These are phyloP conservation scores for Aureobasidium sp. DNA, from an alignment of 2,329 filamentous ascomycete genomes.

Conservation along the genomic window DNA sequence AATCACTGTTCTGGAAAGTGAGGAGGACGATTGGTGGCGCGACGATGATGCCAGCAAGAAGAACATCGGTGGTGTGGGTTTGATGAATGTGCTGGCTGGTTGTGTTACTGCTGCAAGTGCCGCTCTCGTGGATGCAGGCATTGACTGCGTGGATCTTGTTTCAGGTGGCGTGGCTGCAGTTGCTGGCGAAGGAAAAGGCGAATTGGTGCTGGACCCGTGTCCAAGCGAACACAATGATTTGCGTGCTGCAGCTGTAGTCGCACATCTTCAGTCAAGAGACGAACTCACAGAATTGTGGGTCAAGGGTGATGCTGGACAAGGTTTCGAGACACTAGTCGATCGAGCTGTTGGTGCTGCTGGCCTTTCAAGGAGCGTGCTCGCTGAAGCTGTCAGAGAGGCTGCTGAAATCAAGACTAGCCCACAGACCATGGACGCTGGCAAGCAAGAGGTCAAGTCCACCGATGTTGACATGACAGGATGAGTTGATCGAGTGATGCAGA, in stretches of 20 bases:
- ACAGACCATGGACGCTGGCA: neutral
- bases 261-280: constrained; percentile 77
- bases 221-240: constrained; percentile 73
- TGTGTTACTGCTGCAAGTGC: constrained; percentile 92
- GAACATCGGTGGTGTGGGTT: constrained; percentile 59
- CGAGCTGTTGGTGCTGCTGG: constrained; percentile 57
- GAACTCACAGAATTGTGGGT: constrained; percentile 95
- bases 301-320: constrained; percentile 58
- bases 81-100: constrained; percentile 84
- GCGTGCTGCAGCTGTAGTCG: constrained; percentile 79
- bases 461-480: constrained; percentile 27
- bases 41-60: constrained; percentile 30
- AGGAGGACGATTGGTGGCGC: constrained; percentile 68
- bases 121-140: constrained; percentile 87
- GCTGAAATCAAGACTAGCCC: constrained; percentile 32
- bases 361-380: constrained; percentile 53
- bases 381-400: constrained; percentile 55
- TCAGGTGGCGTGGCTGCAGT: constrained; percentile 76
- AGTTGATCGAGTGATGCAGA: neutral
- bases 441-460: constrained; percentile 17
- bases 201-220: constrained; percentile 70
- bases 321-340: constrained; percentile 52
- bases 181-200: constrained; percentile 27
- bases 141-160: constrained; percentile 89
- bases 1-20: constrained; percentile 86